phyloP scores from a whole-genome alignment of 2,329 filamentous ascomycete genomes.

The Atkinsonella texensis region DNA sequence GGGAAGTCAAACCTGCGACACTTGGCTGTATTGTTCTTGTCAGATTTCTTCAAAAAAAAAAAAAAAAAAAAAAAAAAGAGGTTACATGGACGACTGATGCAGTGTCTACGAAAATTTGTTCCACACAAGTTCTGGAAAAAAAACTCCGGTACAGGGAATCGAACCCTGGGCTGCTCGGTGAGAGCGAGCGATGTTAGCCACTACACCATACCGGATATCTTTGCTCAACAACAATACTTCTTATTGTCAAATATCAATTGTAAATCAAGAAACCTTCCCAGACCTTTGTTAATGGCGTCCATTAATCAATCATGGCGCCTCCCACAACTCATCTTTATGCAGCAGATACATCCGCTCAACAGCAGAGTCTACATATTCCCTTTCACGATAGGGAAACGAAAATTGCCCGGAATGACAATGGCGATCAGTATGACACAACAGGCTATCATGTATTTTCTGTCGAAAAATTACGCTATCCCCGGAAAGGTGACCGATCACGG shows the following conservation, averaged over 20 bases:
- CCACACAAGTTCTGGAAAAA: neutral
- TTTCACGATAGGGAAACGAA: conserved; percentile 61
- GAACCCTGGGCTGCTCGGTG: conserved; percentile 25
- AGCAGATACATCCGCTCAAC: too few species aligned
- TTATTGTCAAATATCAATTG: too few species aligned
- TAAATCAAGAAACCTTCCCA: too few species aligned
- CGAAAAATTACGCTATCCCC: conserved; percentile 35
- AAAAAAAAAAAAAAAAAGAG: conserved; percentile 7
- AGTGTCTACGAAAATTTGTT: too few species aligned
- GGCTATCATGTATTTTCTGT: conserved; percentile 71
- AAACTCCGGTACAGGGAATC: conserved; percentile 23
- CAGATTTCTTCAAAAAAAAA: too few species aligned
- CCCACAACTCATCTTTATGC: too few species aligned
- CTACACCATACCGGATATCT: conserved; percentile 22
- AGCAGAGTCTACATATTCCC: too few species aligned
- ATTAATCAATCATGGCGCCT: too few species aligned
- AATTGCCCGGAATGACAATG: conserved; percentile 70
- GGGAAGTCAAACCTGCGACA: too few species aligned
- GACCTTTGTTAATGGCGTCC: too few species aligned
- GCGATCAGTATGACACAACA: conserved; percentile 68
- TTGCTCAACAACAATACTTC: conserved; percentile 9
- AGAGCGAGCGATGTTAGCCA: conserved; percentile 26
- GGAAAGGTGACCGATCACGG: conserved; percentile 59
- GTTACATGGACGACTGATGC: conserved; percentile 4
- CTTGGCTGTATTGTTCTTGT: too few species aligned